Evolutionary conservation across 352 stramenopile species (phyloP), one percentile per base, ranked within the genome.

Genomic region (Phytophthora macrochlamydospora): DNA sequence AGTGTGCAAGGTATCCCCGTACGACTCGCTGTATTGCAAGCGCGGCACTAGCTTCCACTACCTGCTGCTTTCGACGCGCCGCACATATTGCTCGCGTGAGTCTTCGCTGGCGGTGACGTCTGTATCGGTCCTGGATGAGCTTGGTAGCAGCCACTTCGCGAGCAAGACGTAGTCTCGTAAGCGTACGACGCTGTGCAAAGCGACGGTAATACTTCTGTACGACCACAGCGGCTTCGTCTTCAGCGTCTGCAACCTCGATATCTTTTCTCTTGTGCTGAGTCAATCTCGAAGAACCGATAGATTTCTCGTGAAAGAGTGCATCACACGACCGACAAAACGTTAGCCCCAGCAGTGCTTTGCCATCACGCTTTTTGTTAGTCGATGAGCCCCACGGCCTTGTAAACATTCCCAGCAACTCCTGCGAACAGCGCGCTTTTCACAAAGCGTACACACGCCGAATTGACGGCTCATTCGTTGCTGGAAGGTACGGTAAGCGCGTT

Each of bases 291-390:
- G 40, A 35, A n/a, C 51, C 51, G 40, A 67, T 52, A 2, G 65
- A 44, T 2, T 60, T 14, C 28, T 69, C 28, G 38, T 83, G 79
- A 54, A 84, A 78, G 7, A 78, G 50, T 31, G 52, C 59, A 38
- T 76, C 67, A 45, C 81, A 90, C 29, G 77, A 73, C 53, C 75
- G 79, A 59, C 83, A 92, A 30, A 78, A 87, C 4, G 44, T 60
- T 30, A 71, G 61, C n/a, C 48, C 51, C 7, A 62, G 30, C 7
- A 18, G 32, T 7, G 42, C 13, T 9, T 62, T 65, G 3, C 43
- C 42, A 6, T 44, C 11, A 14, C 24, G 28, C 5, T 51, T 42
- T 14, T 43, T 31, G 7, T 35, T 13, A 28, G 8, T 8, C 29
- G 48, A 48, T 32, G 4, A 31, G n/a, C 40, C 51, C 42, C 42